phyloP scores from a whole-genome alignment of 2,329 filamentous ascomycete species.

The Phialocephala subalpina region DNA sequence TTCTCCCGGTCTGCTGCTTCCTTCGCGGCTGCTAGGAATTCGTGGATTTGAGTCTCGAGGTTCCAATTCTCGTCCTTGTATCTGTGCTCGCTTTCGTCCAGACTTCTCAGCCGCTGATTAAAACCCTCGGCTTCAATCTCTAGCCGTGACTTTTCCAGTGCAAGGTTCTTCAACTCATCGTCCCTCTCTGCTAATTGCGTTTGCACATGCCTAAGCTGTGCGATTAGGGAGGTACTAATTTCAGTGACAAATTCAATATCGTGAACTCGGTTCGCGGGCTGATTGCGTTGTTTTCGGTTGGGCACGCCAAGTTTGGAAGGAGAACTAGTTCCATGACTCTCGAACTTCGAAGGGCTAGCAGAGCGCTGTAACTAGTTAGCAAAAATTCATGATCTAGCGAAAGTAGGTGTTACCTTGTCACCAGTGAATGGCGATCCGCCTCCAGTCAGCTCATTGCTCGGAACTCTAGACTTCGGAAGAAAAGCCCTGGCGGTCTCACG shows the following conservation, averaged over 20 bases:
- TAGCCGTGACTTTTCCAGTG: conserved; percentile 78
- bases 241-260: conserved; percentile 99
- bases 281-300: conserved; percentile 88
- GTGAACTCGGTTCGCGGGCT: conserved; percentile 86
- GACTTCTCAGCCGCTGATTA: conserved; percentile 78
- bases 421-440: conserved; percentile 52
- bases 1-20: conserved; percentile 85
- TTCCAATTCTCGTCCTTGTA: conserved; percentile 99
- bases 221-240: conserved; percentile 91
- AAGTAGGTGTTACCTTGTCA: conserved; percentile 51
- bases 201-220: conserved; percentile 93
- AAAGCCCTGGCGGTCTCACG: conserved; percentile 89
- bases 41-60: conserved; percentile 90
- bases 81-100: conserved; percentile 93
- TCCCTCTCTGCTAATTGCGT: conserved; percentile 86
- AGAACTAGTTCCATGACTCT: conserved; percentile 83
- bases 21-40: conserved; percentile 76
- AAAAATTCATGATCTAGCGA: conserved; percentile 20
- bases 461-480: conserved; percentile 81
- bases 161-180: conserved; percentile 79
- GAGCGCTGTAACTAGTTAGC: conserved; percentile 61
- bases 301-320: conserved; percentile 90
- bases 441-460: conserved; percentile 66
- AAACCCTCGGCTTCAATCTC: conserved; percentile 85
- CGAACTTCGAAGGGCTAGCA: conserved; percentile 79